A percentile compares a stretch with the other conserved stretches of the same genome.
These are phyloP conservation scores for Aspergillus terreus DNA, from an alignment of 2,329 filamentous ascomycete genomes.

Conservation along the genomic window DNA sequence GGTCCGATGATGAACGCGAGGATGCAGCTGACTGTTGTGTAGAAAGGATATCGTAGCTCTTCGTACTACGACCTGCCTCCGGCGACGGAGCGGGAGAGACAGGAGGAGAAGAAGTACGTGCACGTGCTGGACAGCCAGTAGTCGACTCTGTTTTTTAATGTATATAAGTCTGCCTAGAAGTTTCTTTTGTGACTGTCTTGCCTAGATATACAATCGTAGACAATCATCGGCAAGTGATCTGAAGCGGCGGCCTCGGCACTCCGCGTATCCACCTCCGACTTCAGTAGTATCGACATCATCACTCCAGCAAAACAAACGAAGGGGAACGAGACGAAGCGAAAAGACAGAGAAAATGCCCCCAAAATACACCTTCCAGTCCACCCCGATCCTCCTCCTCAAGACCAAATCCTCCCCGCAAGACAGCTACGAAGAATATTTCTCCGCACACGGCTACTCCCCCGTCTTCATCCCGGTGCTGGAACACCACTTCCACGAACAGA, in stretches of 20 bases:
- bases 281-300: neutral
- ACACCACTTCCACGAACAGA: conserved; percentile 38
- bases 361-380: conserved; percentile 3
- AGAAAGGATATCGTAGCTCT: conserved; percentile 88
- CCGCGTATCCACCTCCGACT: neutral
- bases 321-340: neutral
- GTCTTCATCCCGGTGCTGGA: conserved; percentile 46
- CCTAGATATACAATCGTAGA: neutral
- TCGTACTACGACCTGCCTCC: conserved; percentile 91
- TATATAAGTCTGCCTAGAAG: conserved; percentile 40
- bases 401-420: conserved; percentile 45
- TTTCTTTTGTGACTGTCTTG: conserved; percentile 24
- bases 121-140: conserved; percentile 89
- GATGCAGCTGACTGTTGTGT: conserved; percentile 18
- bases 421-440: conserved; percentile 45
- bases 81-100: conserved; percentile 88
- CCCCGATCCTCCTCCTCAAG: conserved; percentile 47
- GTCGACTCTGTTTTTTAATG: conserved; percentile 32
- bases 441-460: conserved; percentile 28
- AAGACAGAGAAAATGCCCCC: conserved; percentile 1
- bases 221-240: no score
- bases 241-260: neutral
- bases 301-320: neutral
- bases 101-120: conserved; percentile 93
- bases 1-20: neutral